These are phyloP conservation scores for Phytophthora nicotianae DNA, from an alignment of 352 stramenopile species.

Conservation along the genomic window DNA sequence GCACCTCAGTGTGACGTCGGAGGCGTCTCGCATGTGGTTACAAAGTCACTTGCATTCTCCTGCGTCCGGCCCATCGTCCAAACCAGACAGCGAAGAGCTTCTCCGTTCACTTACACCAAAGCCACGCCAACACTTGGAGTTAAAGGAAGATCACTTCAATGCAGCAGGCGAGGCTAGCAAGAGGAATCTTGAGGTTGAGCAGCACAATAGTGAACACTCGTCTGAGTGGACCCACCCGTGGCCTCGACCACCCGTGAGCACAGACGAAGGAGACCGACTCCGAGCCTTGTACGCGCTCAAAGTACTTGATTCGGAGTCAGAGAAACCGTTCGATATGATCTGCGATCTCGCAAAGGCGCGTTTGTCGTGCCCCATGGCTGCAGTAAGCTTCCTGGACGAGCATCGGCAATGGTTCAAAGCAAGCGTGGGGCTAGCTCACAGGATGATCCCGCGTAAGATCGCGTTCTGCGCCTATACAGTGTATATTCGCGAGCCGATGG, in stretches of 20 bases:
- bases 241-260: constrained; percentile 64
- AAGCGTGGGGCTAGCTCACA: constrained; percentile 69
- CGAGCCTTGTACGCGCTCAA: constrained; percentile 51
- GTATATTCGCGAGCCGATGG: constrained; percentile 57
- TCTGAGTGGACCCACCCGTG: constrained; percentile 66
- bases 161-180: constrained; percentile 36
- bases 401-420: constrained; percentile 84
- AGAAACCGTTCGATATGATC: constrained; percentile 80
- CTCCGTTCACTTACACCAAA: constrained; percentile 25
- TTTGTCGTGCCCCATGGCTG: constrained; percentile 74
- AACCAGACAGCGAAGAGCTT: constrained; percentile 46
- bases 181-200: constrained; percentile 18
- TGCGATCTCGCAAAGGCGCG: constrained; percentile 76
- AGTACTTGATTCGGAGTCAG: constrained; percentile 63
- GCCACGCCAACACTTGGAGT: constrained; percentile 15
- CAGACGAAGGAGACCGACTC: constrained; percentile 62
- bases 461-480: constrained; percentile 81
- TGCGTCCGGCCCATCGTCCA: constrained; percentile 38
- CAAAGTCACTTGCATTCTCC: constrained; percentile 73
- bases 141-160: constrained; percentile 40
- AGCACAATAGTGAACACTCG: constrained; percentile 23
- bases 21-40: constrained; percentile 60
- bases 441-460: constrained; percentile 81
- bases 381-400: constrained; percentile 82
- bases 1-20: constrained; percentile 29